Conservation (phyloP, 768 basidiomycete genomes). For the Tylopilus rubrobrunneus region DNA sequence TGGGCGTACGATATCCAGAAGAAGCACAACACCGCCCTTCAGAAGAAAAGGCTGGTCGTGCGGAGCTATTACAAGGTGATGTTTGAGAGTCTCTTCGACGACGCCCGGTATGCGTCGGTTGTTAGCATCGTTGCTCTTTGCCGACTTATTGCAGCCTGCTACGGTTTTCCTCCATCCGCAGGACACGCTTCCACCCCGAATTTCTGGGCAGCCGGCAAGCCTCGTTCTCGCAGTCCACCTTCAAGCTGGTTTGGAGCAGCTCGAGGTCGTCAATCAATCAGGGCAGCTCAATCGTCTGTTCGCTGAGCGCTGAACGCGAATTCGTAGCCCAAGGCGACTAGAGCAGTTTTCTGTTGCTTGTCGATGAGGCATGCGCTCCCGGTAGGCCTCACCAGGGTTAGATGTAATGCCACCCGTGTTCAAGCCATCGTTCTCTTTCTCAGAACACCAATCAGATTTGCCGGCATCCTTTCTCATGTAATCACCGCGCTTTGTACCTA, state of each 20-base stretch:
- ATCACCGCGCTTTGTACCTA: slow-evolving; percentile 52
- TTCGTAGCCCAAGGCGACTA: slow-evolving; percentile 59
- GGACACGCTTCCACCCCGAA: slow-evolving; percentile 33
- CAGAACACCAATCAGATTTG: slow-evolving; percentile 28
- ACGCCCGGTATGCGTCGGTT: slow-evolving; percentile 19
- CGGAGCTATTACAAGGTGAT: no score
- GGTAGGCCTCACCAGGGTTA: slow-evolving; percentile 43
- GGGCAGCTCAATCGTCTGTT: slow-evolving; percentile 17
- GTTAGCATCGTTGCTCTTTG: slow-evolving; percentile 25
- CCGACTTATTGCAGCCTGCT: slow-evolving; percentile 45
- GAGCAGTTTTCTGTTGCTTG: slow-evolving; percentile 51
- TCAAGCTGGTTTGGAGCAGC: slow-evolving; percentile 64
- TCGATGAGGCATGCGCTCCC: slow-evolving; percentile 52
- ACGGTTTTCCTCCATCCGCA: slow-evolving; percentile 58
- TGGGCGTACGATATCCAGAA: no score
- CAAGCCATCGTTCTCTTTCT: slow-evolving; percentile 44
- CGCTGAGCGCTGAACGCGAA: slow-evolving; percentile 35
- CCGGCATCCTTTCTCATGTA: slow-evolving; percentile 54
- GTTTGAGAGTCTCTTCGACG: no score
- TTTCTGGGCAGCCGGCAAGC: slow-evolving; percentile 53
- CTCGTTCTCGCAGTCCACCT: slow-evolving; percentile 64
- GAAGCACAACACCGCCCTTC: no score
- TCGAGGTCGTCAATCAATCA: slow-evolving; percentile 45
- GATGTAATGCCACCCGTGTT: slow-evolving; percentile 56
- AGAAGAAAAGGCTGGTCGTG: no score